A percentile compares a stretch with the other conserved stretches of the same genome.
phyloP scores from a whole-genome alignment of 768 basidiomycete species.

The Mycena rosella region DNA sequence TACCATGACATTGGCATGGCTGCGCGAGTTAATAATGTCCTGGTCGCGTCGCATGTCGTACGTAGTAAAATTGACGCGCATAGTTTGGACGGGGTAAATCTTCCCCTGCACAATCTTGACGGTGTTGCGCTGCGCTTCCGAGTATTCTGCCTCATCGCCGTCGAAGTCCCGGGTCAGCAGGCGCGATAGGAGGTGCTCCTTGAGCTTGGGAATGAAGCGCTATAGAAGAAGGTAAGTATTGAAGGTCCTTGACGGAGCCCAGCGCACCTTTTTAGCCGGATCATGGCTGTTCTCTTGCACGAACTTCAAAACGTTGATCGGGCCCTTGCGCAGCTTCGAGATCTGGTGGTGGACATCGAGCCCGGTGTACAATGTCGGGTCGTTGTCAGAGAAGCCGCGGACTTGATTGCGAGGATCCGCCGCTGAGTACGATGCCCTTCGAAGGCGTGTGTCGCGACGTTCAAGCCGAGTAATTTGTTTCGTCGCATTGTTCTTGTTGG shows the following conservation, averaged over 20 bases:
- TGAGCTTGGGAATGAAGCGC: constrained; percentile 36
- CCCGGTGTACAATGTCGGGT: neutral
- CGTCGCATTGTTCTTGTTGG: constrained; percentile 47
- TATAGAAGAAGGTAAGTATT: constrained; percentile 1
- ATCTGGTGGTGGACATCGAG: constrained; percentile 10
- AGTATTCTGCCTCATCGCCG: constrained; percentile 37
- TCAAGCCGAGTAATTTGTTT: constrained; percentile 42
- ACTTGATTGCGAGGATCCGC: too few species aligned
- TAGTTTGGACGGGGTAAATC: constrained; percentile 46
- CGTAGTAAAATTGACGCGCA: constrained; percentile 57
- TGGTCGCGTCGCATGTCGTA: constrained; percentile 57
- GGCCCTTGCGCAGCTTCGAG: neutral
- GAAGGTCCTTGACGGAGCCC: neutral
- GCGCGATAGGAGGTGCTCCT: constrained; percentile 47
- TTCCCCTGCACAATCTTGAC: constrained; percentile 40
- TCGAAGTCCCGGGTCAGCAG: constrained; percentile 32
- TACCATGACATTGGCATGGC: constrained; percentile 53
- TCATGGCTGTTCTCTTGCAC: neutral
- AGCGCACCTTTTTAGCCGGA: constrained; percentile 1
- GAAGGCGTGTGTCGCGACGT: constrained; percentile 26
- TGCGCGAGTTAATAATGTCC: constrained; percentile 55
- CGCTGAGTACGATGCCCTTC: too few species aligned
- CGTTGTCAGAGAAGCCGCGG: constrained; percentile 31
- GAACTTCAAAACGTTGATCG: neutral
- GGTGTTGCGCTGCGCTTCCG: constrained; percentile 34